Conservation (phyloP, 306 rosid species). For the Medicago lupulina region DNA sequence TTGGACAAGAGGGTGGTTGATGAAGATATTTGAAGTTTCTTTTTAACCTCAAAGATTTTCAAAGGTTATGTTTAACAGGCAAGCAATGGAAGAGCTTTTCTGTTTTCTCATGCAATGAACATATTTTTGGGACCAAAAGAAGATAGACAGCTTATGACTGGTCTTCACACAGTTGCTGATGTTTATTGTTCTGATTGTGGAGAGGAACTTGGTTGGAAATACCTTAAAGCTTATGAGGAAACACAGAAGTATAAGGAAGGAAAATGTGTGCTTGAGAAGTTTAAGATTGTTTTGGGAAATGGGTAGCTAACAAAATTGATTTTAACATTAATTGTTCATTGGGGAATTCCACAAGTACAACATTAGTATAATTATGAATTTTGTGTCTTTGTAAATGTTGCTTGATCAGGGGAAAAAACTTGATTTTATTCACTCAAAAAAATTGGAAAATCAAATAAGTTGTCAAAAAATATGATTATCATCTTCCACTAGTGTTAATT, state of each 20-base stretch:
- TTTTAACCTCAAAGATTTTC: conserved; percentile 17
- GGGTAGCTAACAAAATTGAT: conserved; percentile 40
- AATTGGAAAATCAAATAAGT: conserved; percentile 5
- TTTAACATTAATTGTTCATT: conserved; percentile 38
- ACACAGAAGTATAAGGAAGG: conserved; percentile 78
- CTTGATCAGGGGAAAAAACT: background rate
- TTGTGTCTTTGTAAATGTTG: conserved; percentile 26
- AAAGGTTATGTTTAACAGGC: conserved; percentile 52
- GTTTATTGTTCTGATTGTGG: conserved; percentile 66
- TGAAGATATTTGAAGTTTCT: conserved; percentile 3
- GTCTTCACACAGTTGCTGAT: conserved; percentile 70
- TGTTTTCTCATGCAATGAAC: conserved; percentile 69
- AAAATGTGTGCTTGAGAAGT: conserved; percentile 64
- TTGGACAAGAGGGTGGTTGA: conserved; percentile 1
- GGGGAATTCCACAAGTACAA: background rate
- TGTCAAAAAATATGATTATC: background rate
- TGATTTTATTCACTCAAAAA: conserved; percentile 19
- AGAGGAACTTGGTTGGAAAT: conserved; percentile 72
- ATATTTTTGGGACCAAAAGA: conserved; percentile 54
- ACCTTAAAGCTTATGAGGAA: conserved; percentile 61
- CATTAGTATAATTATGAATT: conserved; percentile 20
- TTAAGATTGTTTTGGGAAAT: conserved; percentile 58
- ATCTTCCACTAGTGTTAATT: background rate
- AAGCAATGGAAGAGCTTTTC: conserved; percentile 70
- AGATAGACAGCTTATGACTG: conserved; percentile 60